Evolutionary conservation across 2,329 filamentous ascomycete genomes (phyloP).

Genomic region (Alternaria infectoria): DNA sequence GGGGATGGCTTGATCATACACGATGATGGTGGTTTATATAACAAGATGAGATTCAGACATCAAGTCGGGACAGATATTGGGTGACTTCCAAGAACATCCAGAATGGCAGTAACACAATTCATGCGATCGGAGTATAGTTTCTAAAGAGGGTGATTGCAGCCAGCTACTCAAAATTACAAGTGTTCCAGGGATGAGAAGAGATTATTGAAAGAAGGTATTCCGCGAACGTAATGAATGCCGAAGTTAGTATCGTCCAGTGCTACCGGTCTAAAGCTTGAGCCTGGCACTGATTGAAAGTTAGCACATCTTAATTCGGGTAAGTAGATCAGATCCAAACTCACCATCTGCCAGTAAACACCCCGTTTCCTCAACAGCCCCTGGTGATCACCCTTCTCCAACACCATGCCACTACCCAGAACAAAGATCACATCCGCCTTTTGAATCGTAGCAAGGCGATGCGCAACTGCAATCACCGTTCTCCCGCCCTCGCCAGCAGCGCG

Average conservation of each 20-base stretch:
- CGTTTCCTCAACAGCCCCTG: conserved; percentile 34
- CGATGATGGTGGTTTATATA: neutral
- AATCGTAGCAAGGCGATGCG: conserved; percentile 47
- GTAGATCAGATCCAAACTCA: conserved; percentile 9
- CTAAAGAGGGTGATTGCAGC: no score
- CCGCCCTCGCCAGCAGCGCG: conserved; percentile 31
- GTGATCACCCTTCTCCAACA: conserved; percentile 45
- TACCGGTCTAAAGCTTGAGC: conserved; percentile 47
- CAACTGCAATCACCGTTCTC: conserved; percentile 44
- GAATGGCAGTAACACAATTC: neutral
- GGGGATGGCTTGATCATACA: neutral
- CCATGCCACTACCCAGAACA: conserved; percentile 42
- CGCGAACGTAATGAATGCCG: neutral
- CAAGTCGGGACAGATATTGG: no score
- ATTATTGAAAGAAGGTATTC: neutral
- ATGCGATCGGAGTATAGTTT: no score
- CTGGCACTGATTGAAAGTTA: conserved; percentile 37
- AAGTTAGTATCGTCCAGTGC: neutral
- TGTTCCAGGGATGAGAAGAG: no score
- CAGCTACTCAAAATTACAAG: no score
- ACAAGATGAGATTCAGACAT: no score
- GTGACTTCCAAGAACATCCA: neutral
- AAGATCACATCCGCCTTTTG: conserved; percentile 49
- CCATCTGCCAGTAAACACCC: conserved; percentile 47
- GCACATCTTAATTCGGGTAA: neutral